Base-by-base conservation (phyloP, 2,329 filamentous ascomycete genomes). In the Huntiella abstrusa region DNA sequence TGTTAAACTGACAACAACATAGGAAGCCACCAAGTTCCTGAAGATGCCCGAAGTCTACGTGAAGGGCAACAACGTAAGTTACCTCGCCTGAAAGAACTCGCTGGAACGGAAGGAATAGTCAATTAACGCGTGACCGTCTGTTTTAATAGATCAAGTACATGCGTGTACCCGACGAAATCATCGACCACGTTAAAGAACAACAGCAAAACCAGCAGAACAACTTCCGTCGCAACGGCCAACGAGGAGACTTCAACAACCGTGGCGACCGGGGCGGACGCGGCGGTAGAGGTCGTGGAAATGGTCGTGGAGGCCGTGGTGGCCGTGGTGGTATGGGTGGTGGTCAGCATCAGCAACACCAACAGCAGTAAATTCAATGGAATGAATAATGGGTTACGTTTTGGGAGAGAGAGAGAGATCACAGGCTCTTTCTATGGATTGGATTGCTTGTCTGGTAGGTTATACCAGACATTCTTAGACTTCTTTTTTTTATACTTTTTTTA, bases 1-100 rank as follows among this genome's bases (percentile, higher is more conserved):
- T 8, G 10, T 34, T 16, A 33, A 13, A 35, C n/a, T 28, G 28
- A 33, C 15, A 12, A 16, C n/a, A 13, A 12, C 11, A 36, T n/a
- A 80, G 75, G 88, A 96, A 58, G 91, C 86, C 52, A 87, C 96
- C 63, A 87, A 83, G 59, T 98, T 98, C 63, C 81, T 85, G 62
- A 74, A 85, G 58, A 67, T 98, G 63, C 80, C 86, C 33, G 92
- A 98, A 62, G 86, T 88, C 49, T 98, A 98, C 59, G 83, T 98
- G 44, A 82, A 93, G 60, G 91, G 91, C 51, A 98, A 96, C 65
- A 98, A 96, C 60, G 88, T 95, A 65, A 51, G 81, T 68, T 34
- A 10, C 22, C 35, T 22, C 38, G n/a, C 16, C 15, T 22, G n/a
- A 16, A 16, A 40, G 7, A 13, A 37, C 15, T 5, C 8, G 11